Percentiles rank a stretch among this genome's conserved stretches.
Conservation (phyloP, 83 land plant species). For the Thuja plicata region DNA sequence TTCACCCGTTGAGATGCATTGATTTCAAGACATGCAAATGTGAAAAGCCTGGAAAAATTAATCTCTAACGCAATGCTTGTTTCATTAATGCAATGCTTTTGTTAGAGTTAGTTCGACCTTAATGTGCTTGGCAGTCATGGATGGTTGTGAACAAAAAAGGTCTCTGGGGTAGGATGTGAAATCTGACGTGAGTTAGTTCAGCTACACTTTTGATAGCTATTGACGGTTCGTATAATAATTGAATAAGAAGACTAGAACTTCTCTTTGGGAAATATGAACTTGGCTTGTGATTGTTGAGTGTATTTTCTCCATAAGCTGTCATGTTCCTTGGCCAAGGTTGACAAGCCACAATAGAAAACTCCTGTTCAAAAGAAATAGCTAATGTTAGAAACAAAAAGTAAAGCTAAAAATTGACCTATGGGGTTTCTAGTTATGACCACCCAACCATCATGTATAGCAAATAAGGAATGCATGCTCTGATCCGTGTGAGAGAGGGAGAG, state of each 20-base stretch:
- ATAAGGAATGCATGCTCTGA: too few species aligned
- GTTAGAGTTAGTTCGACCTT: background rate
- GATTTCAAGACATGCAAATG: background rate
- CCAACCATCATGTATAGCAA: background rate
- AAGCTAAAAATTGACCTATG: background rate
- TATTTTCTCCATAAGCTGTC: conserved; percentile 24
- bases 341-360: conserved; percentile 44
- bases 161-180: background rate
- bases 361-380: conserved; percentile 15
- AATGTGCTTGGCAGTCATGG: background rate
- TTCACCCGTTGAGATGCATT: background rate
- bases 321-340: conserved; percentile 34
- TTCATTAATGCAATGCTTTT: background rate
- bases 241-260: conserved; percentile 22
- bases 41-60: background rate
- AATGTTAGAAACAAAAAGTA: background rate
- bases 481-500: too few species aligned
- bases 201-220: background rate
- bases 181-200: background rate
- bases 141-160: background rate
- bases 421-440: background rate
- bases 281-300: conserved; percentile 31
- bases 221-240: background rate
- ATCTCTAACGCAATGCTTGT: background rate
- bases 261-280: conserved; percentile 44